Evolutionary conservation across 2,329 filamentous ascomycete genomes (phyloP).

Genomic region (Cladosporium sp.): DNA sequence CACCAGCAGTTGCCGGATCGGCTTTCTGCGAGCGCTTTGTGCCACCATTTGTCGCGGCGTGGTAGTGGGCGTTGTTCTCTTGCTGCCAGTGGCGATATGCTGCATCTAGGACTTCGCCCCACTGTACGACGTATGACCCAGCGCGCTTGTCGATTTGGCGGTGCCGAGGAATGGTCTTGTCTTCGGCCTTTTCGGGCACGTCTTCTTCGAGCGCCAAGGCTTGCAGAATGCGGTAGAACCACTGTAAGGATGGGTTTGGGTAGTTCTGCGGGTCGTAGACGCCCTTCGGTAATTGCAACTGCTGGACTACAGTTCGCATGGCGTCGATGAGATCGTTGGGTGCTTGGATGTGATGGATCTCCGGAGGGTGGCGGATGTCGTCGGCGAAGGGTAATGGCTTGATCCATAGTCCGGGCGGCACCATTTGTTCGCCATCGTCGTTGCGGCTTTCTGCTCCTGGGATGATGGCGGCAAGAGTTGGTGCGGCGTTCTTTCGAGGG

Average conservation of each 20-base stretch:
- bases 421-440: slow-evolving; percentile 62
- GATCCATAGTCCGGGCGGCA: slow-evolving; percentile 84
- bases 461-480: slow-evolving; percentile 74
- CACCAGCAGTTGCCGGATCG: slow-evolving; percentile 17
- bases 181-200: slow-evolving; percentile 66
- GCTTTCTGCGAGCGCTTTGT: slow-evolving; percentile 40
- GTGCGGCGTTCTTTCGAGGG: slow-evolving; percentile 72
- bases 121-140: slow-evolving; percentile 72
- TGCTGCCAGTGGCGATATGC: slow-evolving; percentile 46
- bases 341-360: slow-evolving; percentile 52
- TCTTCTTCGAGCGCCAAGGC: slow-evolving; percentile 89
- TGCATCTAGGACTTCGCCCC: slow-evolving; percentile 65
- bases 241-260: slow-evolving; percentile 80
- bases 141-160: slow-evolving; percentile 86
- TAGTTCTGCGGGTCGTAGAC: slow-evolving; percentile 82
- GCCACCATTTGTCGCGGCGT: slow-evolving; percentile 38
- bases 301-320: slow-evolving; percentile 79
- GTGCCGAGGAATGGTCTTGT: slow-evolving; percentile 79
- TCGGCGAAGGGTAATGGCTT: slow-evolving; percentile 85
- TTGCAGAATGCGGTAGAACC: slow-evolving; percentile 95
- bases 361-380: slow-evolving; percentile 73
- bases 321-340: slow-evolving; percentile 71
- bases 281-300: slow-evolving; percentile 81
- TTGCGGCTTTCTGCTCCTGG: slow-evolving; percentile 66
- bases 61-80: slow-evolving; percentile 32